A percentile compares a stretch with the other conserved stretches of the same genome.
Evolutionary conservation across 2,329 filamentous ascomycete species (phyloP).

Genomic region (Sordariomycetes sp.): DNA sequence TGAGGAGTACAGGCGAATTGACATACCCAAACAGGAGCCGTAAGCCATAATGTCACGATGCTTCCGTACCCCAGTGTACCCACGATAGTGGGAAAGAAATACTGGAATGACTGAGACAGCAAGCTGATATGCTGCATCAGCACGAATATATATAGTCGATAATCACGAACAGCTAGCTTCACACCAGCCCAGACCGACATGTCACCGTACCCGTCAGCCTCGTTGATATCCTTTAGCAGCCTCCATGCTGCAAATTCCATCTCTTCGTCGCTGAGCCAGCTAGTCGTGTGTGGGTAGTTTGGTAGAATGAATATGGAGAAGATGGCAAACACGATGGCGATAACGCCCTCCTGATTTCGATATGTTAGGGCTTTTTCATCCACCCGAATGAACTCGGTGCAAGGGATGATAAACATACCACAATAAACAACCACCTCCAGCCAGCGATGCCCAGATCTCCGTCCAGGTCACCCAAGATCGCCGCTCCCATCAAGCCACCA

Average conservation of each 20-base stretch:
- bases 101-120: slow-evolving; percentile 43
- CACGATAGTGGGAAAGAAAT: slow-evolving; percentile 53
- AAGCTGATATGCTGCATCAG: slow-evolving; percentile 38
- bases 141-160: slow-evolving; percentile 37
- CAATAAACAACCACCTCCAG: slow-evolving; percentile 32
- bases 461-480: slow-evolving; percentile 24
- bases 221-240: slow-evolving; percentile 40
- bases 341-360: slow-evolving; percentile 53
- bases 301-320: slow-evolving; percentile 22
- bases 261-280: neutral
- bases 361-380: slow-evolving; percentile 48
- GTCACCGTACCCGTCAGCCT: slow-evolving; percentile 8
- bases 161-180: slow-evolving; percentile 31
- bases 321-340: slow-evolving; percentile 18
- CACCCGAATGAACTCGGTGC: slow-evolving; percentile 45
- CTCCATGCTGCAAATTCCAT: slow-evolving; percentile 40
- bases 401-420: slow-evolving; percentile 42
- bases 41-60: slow-evolving; percentile 42
- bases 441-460: slow-evolving; percentile 16
- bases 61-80: slow-evolving; percentile 43
- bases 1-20: neutral
- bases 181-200: slow-evolving; percentile 28
- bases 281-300: slow-evolving; percentile 35
- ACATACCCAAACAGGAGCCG: slow-evolving; percentile 39
- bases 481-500: slow-evolving; percentile 30